A percentile compares a stretch with the other conserved stretches of the same genome.
Conservation (phyloP, 495 filamentous ascomycete genomes). For the Trichocladium uniseriatum region DNA sequence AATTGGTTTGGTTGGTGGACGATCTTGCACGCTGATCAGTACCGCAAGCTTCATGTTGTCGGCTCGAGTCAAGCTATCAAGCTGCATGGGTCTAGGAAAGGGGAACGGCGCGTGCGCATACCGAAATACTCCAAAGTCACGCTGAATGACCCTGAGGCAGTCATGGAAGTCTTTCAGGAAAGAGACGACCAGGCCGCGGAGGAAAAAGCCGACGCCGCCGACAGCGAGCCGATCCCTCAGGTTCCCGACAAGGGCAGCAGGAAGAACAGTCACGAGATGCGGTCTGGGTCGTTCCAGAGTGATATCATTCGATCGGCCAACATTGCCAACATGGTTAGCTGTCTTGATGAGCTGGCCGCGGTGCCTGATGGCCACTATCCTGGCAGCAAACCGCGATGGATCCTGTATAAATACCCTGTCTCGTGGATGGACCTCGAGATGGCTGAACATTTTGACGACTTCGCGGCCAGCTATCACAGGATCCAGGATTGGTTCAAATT, state of each 20-base stretch:
- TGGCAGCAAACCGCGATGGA: conserved; percentile 6
- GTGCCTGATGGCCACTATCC: neutral
- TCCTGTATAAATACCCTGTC: conserved; percentile 26
- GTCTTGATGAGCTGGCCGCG: neutral
- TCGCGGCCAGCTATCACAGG: conserved; percentile 15
- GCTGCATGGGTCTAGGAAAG: conserved; percentile 11
- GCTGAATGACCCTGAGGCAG: conserved; percentile 32
- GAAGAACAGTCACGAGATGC: neutral
- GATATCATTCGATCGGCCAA: neutral
- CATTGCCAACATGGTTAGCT: neutral
- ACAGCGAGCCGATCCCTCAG: neutral
- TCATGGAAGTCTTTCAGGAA: conserved; percentile 18
- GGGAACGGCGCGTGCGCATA: conserved; percentile 29
- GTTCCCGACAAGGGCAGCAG: neutral
- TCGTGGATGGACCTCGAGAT: conserved; percentile 31
- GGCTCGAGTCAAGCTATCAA: conserved; percentile 29
- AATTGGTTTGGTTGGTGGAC: conserved; percentile 49
- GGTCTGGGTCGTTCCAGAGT: conserved; percentile 10
- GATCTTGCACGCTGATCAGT: conserved; percentile 35
- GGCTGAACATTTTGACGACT: conserved; percentile 29
- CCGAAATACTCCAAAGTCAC: conserved; percentile 33
- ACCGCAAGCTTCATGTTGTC: conserved; percentile 39
- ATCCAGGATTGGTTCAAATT: conserved; percentile 30
- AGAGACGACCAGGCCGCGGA: conserved; percentile 1
- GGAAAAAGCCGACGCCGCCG: neutral